A percentile compares a stretch with the other conserved stretches of the same genome.
These are phyloP conservation scores for Thermochaetoides thermophila DNA, from an alignment of 495 filamentous ascomycete genomes.

Conservation along the genomic window DNA sequence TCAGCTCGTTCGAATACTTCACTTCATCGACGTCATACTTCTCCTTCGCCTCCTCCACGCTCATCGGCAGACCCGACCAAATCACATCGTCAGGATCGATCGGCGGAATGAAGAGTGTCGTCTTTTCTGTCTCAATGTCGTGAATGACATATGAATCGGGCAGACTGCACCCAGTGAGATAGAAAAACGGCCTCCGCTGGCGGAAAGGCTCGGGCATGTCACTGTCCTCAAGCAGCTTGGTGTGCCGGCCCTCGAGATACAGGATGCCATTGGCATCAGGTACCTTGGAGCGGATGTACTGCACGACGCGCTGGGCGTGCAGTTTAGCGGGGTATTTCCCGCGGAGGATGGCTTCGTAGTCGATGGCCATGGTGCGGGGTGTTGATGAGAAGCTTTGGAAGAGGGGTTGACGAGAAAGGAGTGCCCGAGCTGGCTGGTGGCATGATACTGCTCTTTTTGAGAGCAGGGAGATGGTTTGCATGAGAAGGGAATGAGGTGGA, in stretches of 20 bases:
- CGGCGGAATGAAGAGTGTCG: slow-evolving; percentile 86
- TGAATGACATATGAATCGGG: slow-evolving; percentile 75
- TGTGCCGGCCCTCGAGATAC: slow-evolving; percentile 78
- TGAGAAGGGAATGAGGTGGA: slow-evolving; percentile 3
- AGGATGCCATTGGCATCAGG: slow-evolving; percentile 49
- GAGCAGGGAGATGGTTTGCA: slow-evolving; percentile 1
- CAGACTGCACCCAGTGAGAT: slow-evolving; percentile 74
- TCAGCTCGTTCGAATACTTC: slow-evolving; percentile 52
- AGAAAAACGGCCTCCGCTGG: slow-evolving; percentile 89
- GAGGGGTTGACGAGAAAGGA: neutral
- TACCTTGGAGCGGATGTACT: slow-evolving; percentile 48
- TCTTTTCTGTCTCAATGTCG: slow-evolving; percentile 51
- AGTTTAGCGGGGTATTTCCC: slow-evolving; percentile 93
- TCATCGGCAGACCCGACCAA: slow-evolving; percentile 83
- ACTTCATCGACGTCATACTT: slow-evolving; percentile 77
- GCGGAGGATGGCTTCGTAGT: slow-evolving; percentile 26
- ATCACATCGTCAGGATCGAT: slow-evolving; percentile 82
- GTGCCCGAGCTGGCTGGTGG: neutral
- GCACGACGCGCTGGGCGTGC: slow-evolving; percentile 69
- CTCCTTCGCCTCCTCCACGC: slow-evolving; percentile 51
- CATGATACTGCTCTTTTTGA: neutral
- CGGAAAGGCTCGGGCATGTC: slow-evolving; percentile 65
- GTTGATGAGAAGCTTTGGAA: neutral
- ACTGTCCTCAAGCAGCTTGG: slow-evolving; percentile 64
- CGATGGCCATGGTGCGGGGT: slow-evolving; percentile 9